Evolutionary conservation across 169 alveolate species (phyloP).

Genomic region (Theileria luwenshuni): DNA sequence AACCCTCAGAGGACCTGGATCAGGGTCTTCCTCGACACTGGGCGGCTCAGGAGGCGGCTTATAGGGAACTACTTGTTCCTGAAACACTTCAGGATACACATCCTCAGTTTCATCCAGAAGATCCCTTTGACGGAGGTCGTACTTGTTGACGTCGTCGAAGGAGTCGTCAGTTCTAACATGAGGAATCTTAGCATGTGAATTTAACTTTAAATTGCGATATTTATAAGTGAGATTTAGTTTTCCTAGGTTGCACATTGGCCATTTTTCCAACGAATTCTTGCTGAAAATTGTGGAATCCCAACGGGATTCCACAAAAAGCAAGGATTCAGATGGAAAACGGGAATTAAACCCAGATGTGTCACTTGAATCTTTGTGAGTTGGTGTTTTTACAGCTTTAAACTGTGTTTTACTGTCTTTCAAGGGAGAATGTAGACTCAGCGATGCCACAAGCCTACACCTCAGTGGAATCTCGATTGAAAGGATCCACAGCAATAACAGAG

Average conservation of each 20-base stretch:
- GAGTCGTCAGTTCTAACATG: too few species aligned
- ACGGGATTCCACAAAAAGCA: neutral
- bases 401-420: neutral
- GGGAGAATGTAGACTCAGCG: neutral
- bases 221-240: neutral
- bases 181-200: too few species aligned
- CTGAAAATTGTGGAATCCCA: neutral
- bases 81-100: neutral
- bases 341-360: conserved; percentile 11
- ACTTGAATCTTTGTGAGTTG: neutral
- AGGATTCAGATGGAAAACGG: conserved; percentile 1
- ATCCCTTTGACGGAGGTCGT: neutral
- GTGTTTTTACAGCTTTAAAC: neutral
- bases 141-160: neutral
- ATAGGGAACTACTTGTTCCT: neutral
- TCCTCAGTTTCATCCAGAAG: neutral
- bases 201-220: conserved; percentile 9
- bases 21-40: too few species aligned
- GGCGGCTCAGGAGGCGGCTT: neutral
- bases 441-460: neutral
- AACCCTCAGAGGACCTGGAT: too few species aligned
- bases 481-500: neutral
- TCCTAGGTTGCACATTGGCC: neutral
- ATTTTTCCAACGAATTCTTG: neutral
- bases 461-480: conserved; percentile 14